Evolutionary conservation across 768 basidiomycete genomes (phyloP).

Genomic region (Pisolithus orientalis): DNA sequence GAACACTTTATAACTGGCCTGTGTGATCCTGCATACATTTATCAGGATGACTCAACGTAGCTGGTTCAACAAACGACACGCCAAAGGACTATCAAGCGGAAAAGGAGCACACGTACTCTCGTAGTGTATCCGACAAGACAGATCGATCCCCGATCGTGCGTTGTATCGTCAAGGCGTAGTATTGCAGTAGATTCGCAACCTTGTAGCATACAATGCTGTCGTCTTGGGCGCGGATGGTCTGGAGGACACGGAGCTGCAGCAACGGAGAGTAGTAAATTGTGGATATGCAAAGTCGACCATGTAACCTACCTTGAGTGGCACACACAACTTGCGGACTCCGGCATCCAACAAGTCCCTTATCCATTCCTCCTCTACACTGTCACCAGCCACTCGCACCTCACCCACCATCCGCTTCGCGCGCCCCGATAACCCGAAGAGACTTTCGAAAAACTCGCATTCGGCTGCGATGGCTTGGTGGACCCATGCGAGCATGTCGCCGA

Average conservation of each 20-base stretch:
- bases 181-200: constrained; percentile 91
- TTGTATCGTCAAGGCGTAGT: constrained; percentile 89
- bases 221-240: constrained; percentile 91
- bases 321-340: constrained; percentile 75
- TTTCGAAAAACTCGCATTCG: constrained; percentile 90
- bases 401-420: constrained; percentile 60
- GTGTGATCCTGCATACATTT: constrained; percentile 55
- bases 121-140: constrained; percentile 63
- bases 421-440: constrained; percentile 65
- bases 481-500: constrained; percentile 99
- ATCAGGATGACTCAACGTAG: background rate
- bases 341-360: constrained; percentile 76
- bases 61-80: too few species aligned
- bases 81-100: background rate
- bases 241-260: constrained; percentile 75
- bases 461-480: constrained; percentile 94
- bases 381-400: constrained; percentile 48
- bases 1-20: constrained; percentile 76
- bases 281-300: background rate
- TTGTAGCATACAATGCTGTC: constrained; percentile 89
- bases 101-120: constrained; percentile 52
- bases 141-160: constrained; percentile 87
- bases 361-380: constrained; percentile 69
- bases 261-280: background rate
- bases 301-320: constrained; percentile 72